phyloP scores from a whole-genome alignment of 2,329 filamentous ascomycete species.

The Daldinia eschscholtzii region DNA sequence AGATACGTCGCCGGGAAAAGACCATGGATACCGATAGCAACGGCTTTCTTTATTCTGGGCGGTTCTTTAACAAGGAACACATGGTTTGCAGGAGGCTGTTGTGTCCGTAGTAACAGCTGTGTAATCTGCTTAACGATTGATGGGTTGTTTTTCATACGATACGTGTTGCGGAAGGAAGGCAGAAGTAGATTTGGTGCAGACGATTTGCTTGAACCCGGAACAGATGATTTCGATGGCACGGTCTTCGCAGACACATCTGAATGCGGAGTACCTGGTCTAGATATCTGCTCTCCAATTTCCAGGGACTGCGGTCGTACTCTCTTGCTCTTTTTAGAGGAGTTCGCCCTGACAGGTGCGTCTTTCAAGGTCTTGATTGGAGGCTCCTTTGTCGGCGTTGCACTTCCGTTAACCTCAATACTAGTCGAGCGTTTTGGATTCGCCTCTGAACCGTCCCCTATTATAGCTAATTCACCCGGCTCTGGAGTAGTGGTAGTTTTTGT shows the following conservation, averaged over 20 bases:
- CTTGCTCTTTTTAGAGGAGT: conserved; percentile 58
- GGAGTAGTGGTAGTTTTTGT: conserved; percentile 50
- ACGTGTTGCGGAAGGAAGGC: conserved; percentile 77
- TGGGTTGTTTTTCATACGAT: conserved; percentile 74
- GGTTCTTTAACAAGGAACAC: conserved; percentile 77
- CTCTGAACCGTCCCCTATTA: conserved; percentile 69
- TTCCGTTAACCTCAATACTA: conserved; percentile 58
- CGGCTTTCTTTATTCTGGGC: conserved; percentile 82
- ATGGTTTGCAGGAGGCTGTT: conserved; percentile 73
- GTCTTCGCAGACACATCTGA: conserved; percentile 49
- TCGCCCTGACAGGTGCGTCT: conserved; percentile 49
- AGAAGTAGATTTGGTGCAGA: conserved; percentile 72
- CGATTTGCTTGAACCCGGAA: conserved; percentile 54
- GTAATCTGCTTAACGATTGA: conserved; percentile 77
- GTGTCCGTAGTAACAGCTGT: conserved; percentile 67
- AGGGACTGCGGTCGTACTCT: conserved; percentile 61
- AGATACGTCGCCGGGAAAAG: conserved; percentile 90
- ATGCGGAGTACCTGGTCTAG: conserved; percentile 54
- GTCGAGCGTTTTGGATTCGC: conserved; percentile 64
- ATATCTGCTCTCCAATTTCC: conserved; percentile 58
- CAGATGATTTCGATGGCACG: conserved; percentile 50
- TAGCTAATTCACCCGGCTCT: conserved; percentile 67
- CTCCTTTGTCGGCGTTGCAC: conserved; percentile 52
- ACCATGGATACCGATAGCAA: conserved; percentile 95
- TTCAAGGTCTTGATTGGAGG: conserved; percentile 48